Percentiles rank a stretch among this genome's conserved stretches.
Evolutionary conservation across 129 eudicot species (phyloP).

Genomic region (Solidago caesia): DNA sequence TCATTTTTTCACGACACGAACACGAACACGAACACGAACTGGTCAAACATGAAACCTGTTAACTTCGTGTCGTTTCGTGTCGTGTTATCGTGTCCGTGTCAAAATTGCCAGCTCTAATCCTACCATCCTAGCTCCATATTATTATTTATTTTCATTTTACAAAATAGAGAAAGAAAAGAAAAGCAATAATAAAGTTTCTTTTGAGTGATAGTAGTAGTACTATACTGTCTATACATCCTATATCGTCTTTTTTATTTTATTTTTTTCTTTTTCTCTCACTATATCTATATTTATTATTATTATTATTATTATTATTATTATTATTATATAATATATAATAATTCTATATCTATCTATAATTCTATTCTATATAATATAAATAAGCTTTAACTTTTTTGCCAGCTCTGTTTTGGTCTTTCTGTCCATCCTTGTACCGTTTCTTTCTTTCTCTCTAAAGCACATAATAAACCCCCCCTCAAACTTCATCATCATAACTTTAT

Average conservation of each 20-base stretch:
- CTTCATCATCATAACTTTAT: slow-evolving; percentile 11
- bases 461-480: not conserved
- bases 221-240: too few species aligned
- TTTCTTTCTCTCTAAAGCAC: slow-evolving; percentile 26
- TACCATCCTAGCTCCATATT: too few species aligned
- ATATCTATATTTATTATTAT: not conserved
- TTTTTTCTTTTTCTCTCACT: not conserved
- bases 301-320: slow-evolving; percentile 20
- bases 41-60: too few species aligned
- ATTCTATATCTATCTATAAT: not conserved
- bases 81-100: too few species aligned
- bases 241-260: slow-evolving; percentile 13
- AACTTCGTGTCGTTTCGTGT: too few species aligned
- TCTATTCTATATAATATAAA: not conserved
- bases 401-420: slow-evolving; percentile 35
- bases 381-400: slow-evolving; percentile 27
- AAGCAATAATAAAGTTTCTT: slow-evolving; percentile 41
- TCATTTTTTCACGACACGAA: too few species aligned
- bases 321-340: slow-evolving; percentile 17
- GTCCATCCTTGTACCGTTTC: slow-evolving; percentile 27
- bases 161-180: slow-evolving; percentile 16
- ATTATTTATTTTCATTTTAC: not conserved
- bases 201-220: slow-evolving; percentile 14
- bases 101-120: too few species aligned
- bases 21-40: too few species aligned